phyloP scores from a whole-genome alignment of 2,329 filamentous ascomycete species.

The Pseudogymnoascus sp. region DNA sequence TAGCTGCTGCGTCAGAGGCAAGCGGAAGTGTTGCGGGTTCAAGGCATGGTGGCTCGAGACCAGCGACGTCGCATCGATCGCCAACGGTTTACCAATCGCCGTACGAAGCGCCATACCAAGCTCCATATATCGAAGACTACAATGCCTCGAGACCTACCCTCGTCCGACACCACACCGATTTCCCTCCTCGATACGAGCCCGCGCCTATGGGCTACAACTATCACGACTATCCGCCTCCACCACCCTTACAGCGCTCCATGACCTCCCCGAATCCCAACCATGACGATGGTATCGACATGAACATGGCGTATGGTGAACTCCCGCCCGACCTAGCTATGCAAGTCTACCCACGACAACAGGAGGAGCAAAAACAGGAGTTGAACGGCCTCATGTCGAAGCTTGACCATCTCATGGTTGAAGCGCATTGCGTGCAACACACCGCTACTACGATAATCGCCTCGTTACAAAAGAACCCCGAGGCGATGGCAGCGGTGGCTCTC shows the following conservation, averaged over 20 bases:
- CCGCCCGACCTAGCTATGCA: conserved; percentile 57
- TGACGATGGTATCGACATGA: conserved; percentile 65
- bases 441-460: conserved; percentile 76
- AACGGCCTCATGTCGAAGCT: conserved; percentile 65
- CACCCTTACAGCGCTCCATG: conserved; percentile 17
- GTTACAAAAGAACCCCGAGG: conserved; percentile 75
- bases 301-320: conserved; percentile 82
- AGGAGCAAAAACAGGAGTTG: conserved; percentile 49
- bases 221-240: conserved; percentile 16
- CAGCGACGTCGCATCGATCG: conserved; percentile 20
- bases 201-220: neutral
- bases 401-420: conserved; percentile 74
- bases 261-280: conserved; percentile 24
- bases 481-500: conserved; percentile 86
- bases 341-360: conserved; percentile 45
- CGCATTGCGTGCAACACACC: conserved; percentile 79
- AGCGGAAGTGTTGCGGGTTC: conserved; percentile 21
- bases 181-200: conserved; percentile 12
- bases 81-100: conserved; percentile 14
- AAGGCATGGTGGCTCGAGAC: conserved; percentile 15
- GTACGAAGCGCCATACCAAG: conserved; percentile 6
- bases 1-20: conserved; percentile 22
- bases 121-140: conserved; percentile 17
- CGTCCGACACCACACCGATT: conserved; percentile 24
- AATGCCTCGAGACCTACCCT: conserved; percentile 16